These are phyloP conservation scores for Penicillium sp. DNA, from an alignment of 2,329 filamentous ascomycete genomes.

Conservation along the genomic window DNA sequence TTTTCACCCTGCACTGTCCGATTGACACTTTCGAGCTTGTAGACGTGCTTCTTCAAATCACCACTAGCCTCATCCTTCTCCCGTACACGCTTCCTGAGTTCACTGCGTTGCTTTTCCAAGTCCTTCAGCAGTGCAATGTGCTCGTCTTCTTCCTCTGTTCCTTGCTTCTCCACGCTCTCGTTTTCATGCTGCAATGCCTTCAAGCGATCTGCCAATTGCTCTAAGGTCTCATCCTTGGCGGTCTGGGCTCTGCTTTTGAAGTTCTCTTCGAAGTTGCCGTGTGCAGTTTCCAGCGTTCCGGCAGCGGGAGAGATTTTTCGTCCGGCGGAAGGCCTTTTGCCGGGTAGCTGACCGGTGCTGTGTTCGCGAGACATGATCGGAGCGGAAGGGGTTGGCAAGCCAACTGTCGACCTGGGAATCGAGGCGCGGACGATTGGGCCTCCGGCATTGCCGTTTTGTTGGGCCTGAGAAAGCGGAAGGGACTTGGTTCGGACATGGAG, in stretches of 20 bases:
- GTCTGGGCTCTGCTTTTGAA: constrained; percentile 43
- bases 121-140: constrained; percentile 66
- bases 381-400: constrained; percentile 62
- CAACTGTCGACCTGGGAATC: constrained; percentile 53
- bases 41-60: constrained; percentile 78
- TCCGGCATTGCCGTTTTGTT: constrained; percentile 36
- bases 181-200: constrained; percentile 80
- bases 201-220: constrained; percentile 78
- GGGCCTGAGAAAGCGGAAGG: constrained; percentile 43
- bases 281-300: constrained; percentile 41
- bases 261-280: constrained; percentile 42
- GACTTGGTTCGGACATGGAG: constrained; percentile 77
- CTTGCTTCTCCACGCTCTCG: constrained; percentile 72
- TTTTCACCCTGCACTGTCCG: constrained; percentile 76
- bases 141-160: constrained; percentile 68
- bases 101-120: constrained; percentile 74
- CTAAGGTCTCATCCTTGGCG: constrained; percentile 67
- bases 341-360: constrained; percentile 54
- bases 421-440: constrained; percentile 54
- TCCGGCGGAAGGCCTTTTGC: constrained; percentile 68
- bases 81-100: constrained; percentile 73
- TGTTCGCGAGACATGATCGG: constrained; percentile 67
- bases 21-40: constrained; percentile 78
- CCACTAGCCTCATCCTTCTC: constrained; percentile 90
- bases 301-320: constrained; percentile 75